Percentiles rank a stretch among this genome's conserved stretches.
These are phyloP conservation scores for Cucurbita argyrosperma DNA, from an alignment of 306 rosid species.

Conservation along the genomic window DNA sequence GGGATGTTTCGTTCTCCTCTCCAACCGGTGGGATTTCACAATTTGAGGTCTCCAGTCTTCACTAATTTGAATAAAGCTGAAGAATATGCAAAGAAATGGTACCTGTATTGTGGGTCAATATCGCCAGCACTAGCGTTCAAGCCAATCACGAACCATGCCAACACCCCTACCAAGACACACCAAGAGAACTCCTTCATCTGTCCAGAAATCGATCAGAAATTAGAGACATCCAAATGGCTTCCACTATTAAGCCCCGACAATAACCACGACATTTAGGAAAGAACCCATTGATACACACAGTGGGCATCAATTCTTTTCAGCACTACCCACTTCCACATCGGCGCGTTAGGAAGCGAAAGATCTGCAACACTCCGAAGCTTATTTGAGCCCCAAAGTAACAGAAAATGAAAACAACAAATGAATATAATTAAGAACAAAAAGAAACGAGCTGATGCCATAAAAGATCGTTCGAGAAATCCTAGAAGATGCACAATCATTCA, in stretches of 20 bases:
- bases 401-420: neutral
- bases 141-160: conserved; percentile 25
- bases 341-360: neutral
- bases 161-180: conserved; percentile 33
- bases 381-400: neutral
- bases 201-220: neutral
- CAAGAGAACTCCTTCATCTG: conserved; percentile 42
- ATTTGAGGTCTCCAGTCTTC: neutral
- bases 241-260: neutral
- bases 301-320: neutral
- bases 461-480: neutral
- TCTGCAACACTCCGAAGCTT: neutral
- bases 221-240: neutral
- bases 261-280: neutral
- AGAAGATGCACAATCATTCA: no score
- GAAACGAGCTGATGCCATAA: neutral
- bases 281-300: neutral
- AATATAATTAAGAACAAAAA: neutral
- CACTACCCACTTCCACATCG: neutral
- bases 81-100: neutral
- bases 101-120: conserved; percentile 65
- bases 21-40: no score
- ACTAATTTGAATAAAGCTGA: neutral
- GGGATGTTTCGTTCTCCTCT: no score
- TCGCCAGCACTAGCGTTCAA: conserved; percentile 72